phyloP scores from a whole-genome alignment of 371 early-diverging fungal species.

The Mortierella sp. region DNA sequence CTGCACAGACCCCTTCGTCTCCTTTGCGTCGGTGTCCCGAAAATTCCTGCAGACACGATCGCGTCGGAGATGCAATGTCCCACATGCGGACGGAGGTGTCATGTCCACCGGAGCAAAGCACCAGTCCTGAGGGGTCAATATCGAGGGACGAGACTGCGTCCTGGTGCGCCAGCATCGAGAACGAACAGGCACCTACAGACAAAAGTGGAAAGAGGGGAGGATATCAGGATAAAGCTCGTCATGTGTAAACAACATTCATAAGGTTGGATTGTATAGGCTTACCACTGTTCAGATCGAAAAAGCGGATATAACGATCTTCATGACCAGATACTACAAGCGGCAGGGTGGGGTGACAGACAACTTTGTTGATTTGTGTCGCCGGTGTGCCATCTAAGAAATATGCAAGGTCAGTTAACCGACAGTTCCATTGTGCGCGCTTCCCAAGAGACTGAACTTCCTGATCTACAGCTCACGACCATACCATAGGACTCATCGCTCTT shows the following conservation, averaged over 20 bases:
- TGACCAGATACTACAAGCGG: conserved; percentile 80
- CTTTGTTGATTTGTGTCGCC: conserved; percentile 81
- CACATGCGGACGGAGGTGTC: conserved; percentile 86
- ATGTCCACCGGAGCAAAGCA: conserved; percentile 85
- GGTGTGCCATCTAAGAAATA: conserved; percentile 66
- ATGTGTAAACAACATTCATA: too few relatives aligned
- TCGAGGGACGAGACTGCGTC: conserved; percentile 72
- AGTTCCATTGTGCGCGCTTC: too few relatives aligned
- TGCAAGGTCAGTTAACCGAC: background rate
- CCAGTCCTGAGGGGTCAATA: conserved; percentile 73
- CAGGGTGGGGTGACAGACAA: conserved; percentile 81
- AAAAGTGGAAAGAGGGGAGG: too few relatives aligned
- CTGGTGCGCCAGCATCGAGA: conserved; percentile 42
- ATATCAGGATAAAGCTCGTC: too few relatives aligned
- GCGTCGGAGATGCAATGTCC: conserved; percentile 72
- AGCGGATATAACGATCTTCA: conserved; percentile 83
- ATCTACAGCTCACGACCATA: conserved; percentile 30
- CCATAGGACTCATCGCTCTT: conserved; percentile 74
- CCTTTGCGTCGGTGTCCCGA: conserved; percentile 80
- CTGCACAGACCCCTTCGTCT: conserved; percentile 82
- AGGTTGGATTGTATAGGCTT: too few relatives aligned
- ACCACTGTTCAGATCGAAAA: conserved; percentile 83
- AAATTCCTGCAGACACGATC: conserved; percentile 81
- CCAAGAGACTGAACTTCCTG: too few relatives aligned
- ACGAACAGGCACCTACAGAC: conserved; percentile 27